These are phyloP conservation scores for Dactylonectria estremocensis DNA, from an alignment of 2,329 filamentous ascomycete genomes.

Conservation along the genomic window DNA sequence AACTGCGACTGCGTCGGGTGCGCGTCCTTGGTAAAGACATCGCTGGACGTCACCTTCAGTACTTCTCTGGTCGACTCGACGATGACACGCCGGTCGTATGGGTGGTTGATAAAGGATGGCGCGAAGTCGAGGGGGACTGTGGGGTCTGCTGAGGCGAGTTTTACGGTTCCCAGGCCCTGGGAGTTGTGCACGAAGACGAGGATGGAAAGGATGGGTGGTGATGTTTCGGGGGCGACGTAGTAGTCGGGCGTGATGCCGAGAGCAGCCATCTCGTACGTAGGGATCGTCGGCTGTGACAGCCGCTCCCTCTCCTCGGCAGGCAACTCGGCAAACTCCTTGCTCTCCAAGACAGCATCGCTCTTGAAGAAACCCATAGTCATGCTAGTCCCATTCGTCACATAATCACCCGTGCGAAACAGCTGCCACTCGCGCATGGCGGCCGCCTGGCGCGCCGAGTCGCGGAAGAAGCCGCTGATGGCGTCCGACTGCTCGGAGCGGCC, in stretches of 20 bases:
- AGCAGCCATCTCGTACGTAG: slow-evolving; percentile 31
- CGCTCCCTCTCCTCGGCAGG: slow-evolving; percentile 15
- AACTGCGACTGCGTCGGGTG: slow-evolving; percentile 27
- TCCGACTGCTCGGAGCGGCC: slow-evolving; percentile 31
- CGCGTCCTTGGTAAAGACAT: slow-evolving; percentile 27
- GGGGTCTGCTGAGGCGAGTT: slow-evolving; percentile 28
- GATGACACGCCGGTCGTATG: slow-evolving; percentile 35
- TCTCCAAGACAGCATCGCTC: slow-evolving; percentile 24
- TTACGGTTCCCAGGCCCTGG: slow-evolving; percentile 29
- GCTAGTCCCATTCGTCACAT: slow-evolving; percentile 30
- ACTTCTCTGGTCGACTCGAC: slow-evolving; percentile 36
- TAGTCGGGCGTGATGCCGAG: slow-evolving; percentile 33
- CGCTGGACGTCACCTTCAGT: slow-evolving; percentile 25
- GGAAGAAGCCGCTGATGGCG: slow-evolving; percentile 31
- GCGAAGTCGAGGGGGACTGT: slow-evolving; percentile 30
- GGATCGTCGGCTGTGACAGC: slow-evolving; percentile 28
- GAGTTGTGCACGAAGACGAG: slow-evolving; percentile 36
- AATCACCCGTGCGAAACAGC: slow-evolving; percentile 32
- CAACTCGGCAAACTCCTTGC: slow-evolving; percentile 29
- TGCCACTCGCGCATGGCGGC: slow-evolving; percentile 33
- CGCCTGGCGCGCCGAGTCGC: slow-evolving; percentile 33
- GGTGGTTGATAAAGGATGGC: slow-evolving; percentile 28
- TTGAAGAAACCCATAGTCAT: slow-evolving; percentile 41
- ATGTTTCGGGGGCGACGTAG: slow-evolving; percentile 28
- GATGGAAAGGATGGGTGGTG: slow-evolving; percentile 31